Evolutionary conservation across 306 rosid species (phyloP), one percentile per base, ranked within the genome.

Genomic region (Quillaja saponaria): DNA sequence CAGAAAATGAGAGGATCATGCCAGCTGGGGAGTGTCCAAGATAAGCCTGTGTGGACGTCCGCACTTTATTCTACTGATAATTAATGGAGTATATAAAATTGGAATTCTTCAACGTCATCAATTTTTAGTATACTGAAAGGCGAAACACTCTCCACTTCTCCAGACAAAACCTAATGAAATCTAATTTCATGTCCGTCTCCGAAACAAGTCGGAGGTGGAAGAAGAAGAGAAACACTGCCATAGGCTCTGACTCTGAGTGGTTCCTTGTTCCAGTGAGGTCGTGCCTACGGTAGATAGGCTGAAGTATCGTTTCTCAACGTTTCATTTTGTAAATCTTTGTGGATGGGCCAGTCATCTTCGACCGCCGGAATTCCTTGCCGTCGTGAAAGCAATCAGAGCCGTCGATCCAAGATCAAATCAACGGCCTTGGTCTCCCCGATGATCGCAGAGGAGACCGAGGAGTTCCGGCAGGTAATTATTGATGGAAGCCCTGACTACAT

Each of bases 271-370:
- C 17, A 10, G 44, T 21, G 38, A 76, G 72, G 18, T 25, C 67
- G 28, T 55, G 21, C 48, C 25, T 21, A 75, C 11, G 20, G 13
- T 54, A 68, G 45, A 42, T 38, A 55, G 34, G 56, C 62, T 65
- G 67, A 19, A 63, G 61, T n/a, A n/a, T 42, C 67, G 15, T 41
- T 68, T 68, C 61, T 39, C 63, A 15, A 44, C 74, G 72, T 74
- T 77, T 28, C 25, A 1, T 42, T 65, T 38, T 7, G 18, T 11
- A 35, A 34, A 18, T 39, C 42, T 40, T 71, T 75, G 80, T 86
- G 81, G 81, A 94, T 94, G 99, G 99, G 99, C 84, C 95, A 94
- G 71, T 76, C 96, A 70, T 50, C 82, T 67, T 94, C 99, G 76
- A 71, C 87, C 64, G 79, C 77, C 46, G 76, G 83, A 58, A 73